Evolutionary conservation across 176 grass and related monocot species (phyloP), one percentile per base, ranked within the genome.

Genomic region (Eleusine indica): DNA sequence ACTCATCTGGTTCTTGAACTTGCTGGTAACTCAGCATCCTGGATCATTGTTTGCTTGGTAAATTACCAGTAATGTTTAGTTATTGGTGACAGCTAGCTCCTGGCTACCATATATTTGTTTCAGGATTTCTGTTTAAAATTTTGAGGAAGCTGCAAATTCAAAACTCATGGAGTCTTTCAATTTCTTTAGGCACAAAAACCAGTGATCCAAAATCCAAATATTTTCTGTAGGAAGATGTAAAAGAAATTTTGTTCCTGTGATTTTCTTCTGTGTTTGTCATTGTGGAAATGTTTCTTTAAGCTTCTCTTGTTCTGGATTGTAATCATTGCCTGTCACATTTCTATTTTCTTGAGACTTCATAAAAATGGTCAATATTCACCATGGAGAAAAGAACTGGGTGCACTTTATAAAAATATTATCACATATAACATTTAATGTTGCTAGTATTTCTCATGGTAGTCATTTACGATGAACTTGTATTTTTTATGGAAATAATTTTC

Each of bases 1-100:
- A 65, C 47, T 10, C 77, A 79, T 70, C 49, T 38, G 56, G 57
- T 22, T 43, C 21, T 58, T 70, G 65, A 81, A 81, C 66, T 70
- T 58, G 15, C 7, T 71, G 37, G 57, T 71, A 68, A 41, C 79
- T 44, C 15, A 71, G 42, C 17, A 60, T 19, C 67, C 13, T 82
- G 67, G 13, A 16, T 52, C 49, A 52, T 52, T 29, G 29, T 30
- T 30, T 14, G 22, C 25, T 30, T 64, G 61, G 9, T 63, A 64
- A 30, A 64, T 29, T 64, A 64, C 10, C 10, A 29, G 61, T 64
- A 64, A 63, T 63, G 7, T 9, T 63, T 63, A 28, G 29, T 63
- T 63, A 63, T 29, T 29, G 25, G 60, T 63, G 25, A 10, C 60
- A 63, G 9, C 60, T 63, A 29, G 60, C 12, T 29, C 22, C 60